These are phyloP conservation scores for Russula lepida DNA, from an alignment of 768 basidiomycete species.

Conservation along the genomic window DNA sequence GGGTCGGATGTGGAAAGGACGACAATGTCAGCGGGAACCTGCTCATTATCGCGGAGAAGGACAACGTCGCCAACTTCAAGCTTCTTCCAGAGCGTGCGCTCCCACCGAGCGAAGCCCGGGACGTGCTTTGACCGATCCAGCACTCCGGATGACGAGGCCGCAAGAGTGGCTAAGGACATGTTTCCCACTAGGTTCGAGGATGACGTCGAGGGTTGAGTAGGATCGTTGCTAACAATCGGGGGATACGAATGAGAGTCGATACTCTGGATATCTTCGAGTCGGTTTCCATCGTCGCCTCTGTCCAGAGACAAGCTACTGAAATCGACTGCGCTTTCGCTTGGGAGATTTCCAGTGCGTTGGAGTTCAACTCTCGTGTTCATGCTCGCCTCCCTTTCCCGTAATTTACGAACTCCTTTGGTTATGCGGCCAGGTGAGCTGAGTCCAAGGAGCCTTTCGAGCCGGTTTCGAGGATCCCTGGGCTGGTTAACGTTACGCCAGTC, in stretches of 20 bases:
- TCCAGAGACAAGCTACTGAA: constrained; percentile 21
- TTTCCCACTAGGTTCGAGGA: constrained; percentile 3
- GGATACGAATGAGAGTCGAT: constrained; percentile 25
- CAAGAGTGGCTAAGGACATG: constrained; percentile 5
- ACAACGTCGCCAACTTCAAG: constrained; percentile 96
- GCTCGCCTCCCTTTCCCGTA: constrained; percentile 73
- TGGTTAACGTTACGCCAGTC: constrained; percentile 90
- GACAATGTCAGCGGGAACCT: constrained; percentile 92
- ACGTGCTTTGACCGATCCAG: constrained; percentile 70
- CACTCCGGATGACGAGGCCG: constrained; percentile 42
- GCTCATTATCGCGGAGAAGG: constrained; percentile 84
- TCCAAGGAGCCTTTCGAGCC: constrained; percentile 66
- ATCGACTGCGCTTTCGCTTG: constrained; percentile 27
- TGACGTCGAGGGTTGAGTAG: constrained; percentile 10
- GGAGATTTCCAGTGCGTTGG: constrained; percentile 32
- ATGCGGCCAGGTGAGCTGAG: constrained; percentile 66
- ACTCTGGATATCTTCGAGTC: constrained; percentile 31
- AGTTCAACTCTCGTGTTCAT: constrained; percentile 58
- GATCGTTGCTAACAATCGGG: constrained; percentile 14
- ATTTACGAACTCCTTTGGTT: constrained; percentile 74
- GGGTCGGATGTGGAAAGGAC: constrained; percentile 88
- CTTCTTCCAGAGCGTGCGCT: constrained; percentile 97
- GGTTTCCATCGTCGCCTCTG: constrained; percentile 9
- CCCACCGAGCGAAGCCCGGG: constrained; percentile 76
- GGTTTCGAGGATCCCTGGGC: constrained; percentile 64